phyloP scores from a whole-genome alignment of 176 grass and related monocot genomes.

The Avena atlantica region DNA sequence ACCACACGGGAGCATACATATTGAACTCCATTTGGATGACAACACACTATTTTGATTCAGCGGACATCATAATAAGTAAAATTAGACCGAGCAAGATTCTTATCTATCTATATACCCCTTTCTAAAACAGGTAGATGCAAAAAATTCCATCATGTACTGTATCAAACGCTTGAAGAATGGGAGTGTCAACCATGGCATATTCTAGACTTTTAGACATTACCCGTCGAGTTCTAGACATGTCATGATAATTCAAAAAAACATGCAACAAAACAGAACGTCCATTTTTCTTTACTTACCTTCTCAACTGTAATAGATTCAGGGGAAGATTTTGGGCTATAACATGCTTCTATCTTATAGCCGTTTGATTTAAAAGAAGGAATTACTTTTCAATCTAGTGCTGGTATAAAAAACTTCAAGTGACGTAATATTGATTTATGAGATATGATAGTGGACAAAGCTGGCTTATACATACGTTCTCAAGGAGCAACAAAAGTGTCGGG shows the following conservation, averaged over 20 bases:
- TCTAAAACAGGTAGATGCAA: constrained; percentile 92
- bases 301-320: constrained; percentile 86
- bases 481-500: too few species aligned
- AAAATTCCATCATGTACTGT: constrained; percentile 91
- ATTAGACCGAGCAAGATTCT: not conserved
- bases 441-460: too few species aligned
- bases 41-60: not conserved
- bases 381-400: constrained; percentile 3
- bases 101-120: constrained; percentile 48
- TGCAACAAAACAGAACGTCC: constrained; percentile 1
- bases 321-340: constrained; percentile 76
- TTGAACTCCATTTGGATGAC: constrained; percentile 56
- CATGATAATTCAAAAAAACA: not conserved
- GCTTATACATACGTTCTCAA: too few species aligned
- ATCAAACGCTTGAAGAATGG: constrained; percentile 92
- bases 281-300: constrained; percentile 10
- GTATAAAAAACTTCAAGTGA: not conserved
- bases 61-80: not conserved
- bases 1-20: too few species aligned
- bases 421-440: too few species aligned
- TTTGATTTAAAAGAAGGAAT: constrained; percentile 3
- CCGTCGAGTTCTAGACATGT: constrained; percentile 46
- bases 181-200: constrained; percentile 78
- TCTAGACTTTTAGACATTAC: constrained; percentile 96
- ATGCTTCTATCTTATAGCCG: constrained; percentile 75